Evolutionary conservation across 2,329 filamentous ascomycete species (phyloP), one percentile per base, ranked within the genome.

Genomic region (Furcasterigmium furcatum): DNA sequence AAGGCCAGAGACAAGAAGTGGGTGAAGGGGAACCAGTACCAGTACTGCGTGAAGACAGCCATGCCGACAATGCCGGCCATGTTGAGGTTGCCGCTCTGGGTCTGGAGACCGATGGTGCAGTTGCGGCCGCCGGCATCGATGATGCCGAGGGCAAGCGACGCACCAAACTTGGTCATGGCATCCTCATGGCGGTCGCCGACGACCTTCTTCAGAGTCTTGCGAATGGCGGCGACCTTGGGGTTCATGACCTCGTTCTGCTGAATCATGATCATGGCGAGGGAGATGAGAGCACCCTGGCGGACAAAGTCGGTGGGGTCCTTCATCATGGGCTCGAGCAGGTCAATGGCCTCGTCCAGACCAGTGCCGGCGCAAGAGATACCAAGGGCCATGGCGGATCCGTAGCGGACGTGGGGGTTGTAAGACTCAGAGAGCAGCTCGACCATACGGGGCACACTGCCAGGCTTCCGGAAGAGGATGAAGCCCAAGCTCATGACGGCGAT

Each of bases 1-100:
- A 99, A 97, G 59, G 90, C 91, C 50, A 99, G 77, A 1, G 92
- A 95, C 47, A 99, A 68, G 82, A 99, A 99, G 70, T 99, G 94
- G 24, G 94, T 95, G 59, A 97, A 87, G 49, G 94, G 94, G 81
- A 99, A 99, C 94, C 94, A 99, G 74, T 99, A 99, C 94, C 94
- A 99, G 74, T 99, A 99, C 66, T 99, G 94, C 9, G 91, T 95
- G 71, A 99, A 99, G 44, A 99, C 88, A 22, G 91, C 92, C 84
- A 96, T 96, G 55, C 94, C 95, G 16, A 99, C 91, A 55, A 99
- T 95, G 50, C 90, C 95, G 16, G 91, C 84, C 91, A 99, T 96
- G 76, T 99, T 97, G 55, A 99, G 82, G 64, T 96, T 99, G 53
- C 95, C 95, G 1, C 92, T 96, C 70, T 96, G 94, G 2, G 94